These are phyloP conservation scores for Cryptococcus jaspeensis DNA, from an alignment of 1,284 basidiomycete genomes.

Conservation along the genomic window DNA sequence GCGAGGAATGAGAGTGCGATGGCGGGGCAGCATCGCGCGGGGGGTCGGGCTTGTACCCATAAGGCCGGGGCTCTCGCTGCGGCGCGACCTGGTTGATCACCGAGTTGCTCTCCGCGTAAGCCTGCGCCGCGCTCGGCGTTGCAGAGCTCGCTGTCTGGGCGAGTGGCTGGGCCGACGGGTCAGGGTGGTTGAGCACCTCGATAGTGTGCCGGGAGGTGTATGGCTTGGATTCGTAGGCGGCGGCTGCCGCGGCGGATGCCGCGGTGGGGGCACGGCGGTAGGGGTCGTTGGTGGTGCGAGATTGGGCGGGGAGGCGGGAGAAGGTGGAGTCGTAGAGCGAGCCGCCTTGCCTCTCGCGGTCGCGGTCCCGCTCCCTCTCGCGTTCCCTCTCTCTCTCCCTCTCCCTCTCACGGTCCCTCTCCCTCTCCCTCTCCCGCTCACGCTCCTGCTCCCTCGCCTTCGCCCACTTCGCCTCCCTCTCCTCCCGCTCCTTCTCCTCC, in stretches of 20 bases:
- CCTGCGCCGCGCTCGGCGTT: not conserved
- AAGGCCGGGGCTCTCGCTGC: conserved; percentile 35
- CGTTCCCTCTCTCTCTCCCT: conserved; percentile 6
- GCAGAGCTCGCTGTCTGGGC: conserved; percentile 4
- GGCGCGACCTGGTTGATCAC: conserved; percentile 38
- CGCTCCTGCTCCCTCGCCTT: conserved; percentile 8
- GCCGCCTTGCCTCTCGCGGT: conserved; percentile 1
- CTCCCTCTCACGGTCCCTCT: conserved; percentile 11
- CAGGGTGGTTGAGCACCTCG: conserved; percentile 37
- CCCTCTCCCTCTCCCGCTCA: conserved; percentile 9
- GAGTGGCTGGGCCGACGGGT: conserved; percentile 8
- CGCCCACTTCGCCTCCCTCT: conserved; percentile 10
- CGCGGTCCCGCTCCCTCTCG: no score
- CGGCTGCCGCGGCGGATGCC: not conserved
- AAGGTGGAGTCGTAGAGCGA: not conserved
- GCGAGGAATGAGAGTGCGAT: not conserved
- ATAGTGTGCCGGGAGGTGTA: conserved; percentile 29
- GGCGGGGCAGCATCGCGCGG: not conserved
- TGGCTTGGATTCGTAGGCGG: conserved; percentile 13
- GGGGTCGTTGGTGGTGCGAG: conserved; percentile 9
- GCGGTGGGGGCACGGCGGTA: conserved; percentile 16
- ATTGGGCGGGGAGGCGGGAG: not conserved
- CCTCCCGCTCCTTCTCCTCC: conserved; percentile 15
- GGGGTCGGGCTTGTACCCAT: conserved; percentile 32
- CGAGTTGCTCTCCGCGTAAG: conserved; percentile 7